Base-by-base conservation (phyloP, 2,329 filamentous ascomycete genomes). In the Hypoxylon sp. region DNA sequence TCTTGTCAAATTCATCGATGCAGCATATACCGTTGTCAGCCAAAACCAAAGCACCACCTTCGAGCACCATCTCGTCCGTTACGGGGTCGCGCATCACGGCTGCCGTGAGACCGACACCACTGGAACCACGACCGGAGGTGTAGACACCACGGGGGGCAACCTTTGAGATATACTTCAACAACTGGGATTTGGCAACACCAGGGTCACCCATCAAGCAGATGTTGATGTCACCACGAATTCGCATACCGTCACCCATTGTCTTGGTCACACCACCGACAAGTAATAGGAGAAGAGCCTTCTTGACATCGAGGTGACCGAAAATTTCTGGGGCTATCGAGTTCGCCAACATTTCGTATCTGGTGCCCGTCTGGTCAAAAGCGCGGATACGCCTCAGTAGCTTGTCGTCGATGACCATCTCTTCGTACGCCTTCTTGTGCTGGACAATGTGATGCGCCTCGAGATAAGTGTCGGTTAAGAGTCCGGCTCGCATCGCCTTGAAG, bases 131-230 rank as follows among this genome's bases (percentile, higher is more conserved):
- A 65, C 91, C 91, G 3, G 91, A 92, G 4, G 91, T 94, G 79
- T 94, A 94, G 11, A 94, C 90, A 72, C 93, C 94, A 67, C 95
- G 92, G 65, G 95, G 95, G 1, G 95, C 94, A 28, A 99, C 95
- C 81, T 99, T 98, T 69, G 93, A 93, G 76, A 99, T 98, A 78
- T 99, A 99, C 80, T 97, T 98, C 70, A 99, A 86, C 70, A 99
- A 82, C 82, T 99, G 95, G 37, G 95, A 99, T 82, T 99, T 99
- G 81, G 95, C 95, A 75, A 99, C 95, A 92, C 95, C 95, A 76
- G 95, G 95, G 75, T 99, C 95, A 85, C 95, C 95, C 95, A 99
- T 99, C 74, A 99, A 82, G 78, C 95, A 98, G 67, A 99, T 90
- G 80, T 99, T 99, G 83, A 99, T 97, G 75, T 99, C 95, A 73